Conservation (phyloP, 139 green algal genomes). For the Eudorina sp. region DNA sequence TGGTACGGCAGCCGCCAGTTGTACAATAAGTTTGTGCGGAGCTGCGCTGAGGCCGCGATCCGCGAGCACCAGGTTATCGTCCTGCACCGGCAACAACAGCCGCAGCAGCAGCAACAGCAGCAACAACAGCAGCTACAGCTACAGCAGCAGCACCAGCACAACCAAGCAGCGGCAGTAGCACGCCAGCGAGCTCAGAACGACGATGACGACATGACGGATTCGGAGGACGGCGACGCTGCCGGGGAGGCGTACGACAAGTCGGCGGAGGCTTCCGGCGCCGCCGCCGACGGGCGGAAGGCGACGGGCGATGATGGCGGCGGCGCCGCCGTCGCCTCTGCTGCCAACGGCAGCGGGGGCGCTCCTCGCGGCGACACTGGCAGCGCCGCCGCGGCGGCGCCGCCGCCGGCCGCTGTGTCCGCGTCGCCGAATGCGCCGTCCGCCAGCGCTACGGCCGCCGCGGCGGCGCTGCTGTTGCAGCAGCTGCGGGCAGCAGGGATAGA, state of each 20-base stretch:
- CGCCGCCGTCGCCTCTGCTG: background rate
- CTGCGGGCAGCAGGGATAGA: background rate
- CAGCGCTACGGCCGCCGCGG: background rate
- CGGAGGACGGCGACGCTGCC: background rate
- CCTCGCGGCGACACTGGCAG: background rate
- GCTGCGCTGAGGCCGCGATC: slow-evolving; percentile 1
- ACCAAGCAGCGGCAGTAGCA: background rate
- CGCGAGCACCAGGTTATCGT: background rate
- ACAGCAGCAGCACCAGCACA: no score
- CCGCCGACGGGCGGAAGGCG: background rate
- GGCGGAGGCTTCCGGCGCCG: background rate
- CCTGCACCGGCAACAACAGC: slow-evolving; percentile 10
- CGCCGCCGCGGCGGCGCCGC: background rate
- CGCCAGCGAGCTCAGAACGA: background rate
- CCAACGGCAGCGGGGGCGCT: background rate
- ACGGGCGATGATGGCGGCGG: background rate
- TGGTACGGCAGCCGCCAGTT: slow-evolving; percentile 33
- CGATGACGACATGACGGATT: slow-evolving; percentile 12
- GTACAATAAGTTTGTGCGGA: slow-evolving; percentile 6
- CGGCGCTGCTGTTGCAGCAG: slow-evolving; percentile 14
- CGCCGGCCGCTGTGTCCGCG: background rate
- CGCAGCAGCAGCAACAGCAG: background rate
- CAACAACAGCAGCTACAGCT: background rate
- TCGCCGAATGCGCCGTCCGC: background rate
- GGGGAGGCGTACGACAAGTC: background rate